These are phyloP conservation scores for Vaccinium corymbosum DNA, from an alignment of 148 eudicot species.

Conservation along the genomic window DNA sequence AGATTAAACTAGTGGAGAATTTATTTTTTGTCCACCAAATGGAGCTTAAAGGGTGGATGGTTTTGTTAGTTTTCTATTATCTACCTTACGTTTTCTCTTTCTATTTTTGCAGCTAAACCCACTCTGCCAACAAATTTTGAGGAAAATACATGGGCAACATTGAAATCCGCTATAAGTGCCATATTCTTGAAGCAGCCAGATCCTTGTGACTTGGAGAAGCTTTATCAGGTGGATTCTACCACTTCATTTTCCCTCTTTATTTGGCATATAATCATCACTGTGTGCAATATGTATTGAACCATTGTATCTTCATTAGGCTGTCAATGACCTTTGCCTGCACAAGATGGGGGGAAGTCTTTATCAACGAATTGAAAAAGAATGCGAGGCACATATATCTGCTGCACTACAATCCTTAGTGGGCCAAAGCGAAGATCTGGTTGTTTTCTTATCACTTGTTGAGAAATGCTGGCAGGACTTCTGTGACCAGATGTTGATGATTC, in stretches of 20 bases:
- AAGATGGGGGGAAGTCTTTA: conserved; percentile 94
- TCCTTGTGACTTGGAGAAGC: conserved; percentile 89
- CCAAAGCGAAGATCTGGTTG: conserved; percentile 88
- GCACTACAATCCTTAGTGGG: conserved; percentile 75
- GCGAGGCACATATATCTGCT: conserved; percentile 77
- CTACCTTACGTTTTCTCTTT: conserved; percentile 5
- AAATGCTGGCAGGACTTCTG: conserved; percentile 98
- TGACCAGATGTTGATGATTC: conserved; percentile 95
- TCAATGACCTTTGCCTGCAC: conserved; percentile 85
- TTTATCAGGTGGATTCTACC: conserved; percentile 59
- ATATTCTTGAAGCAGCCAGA: conserved; percentile 86
- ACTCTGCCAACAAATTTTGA: conserved; percentile 77
- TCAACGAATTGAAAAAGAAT: conserved; percentile 78
- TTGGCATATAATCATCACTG: neutral
- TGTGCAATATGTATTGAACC: conserved; percentile 3
- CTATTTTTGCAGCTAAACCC: conserved; percentile 62
- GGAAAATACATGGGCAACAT: conserved; percentile 87
- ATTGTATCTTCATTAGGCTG: conserved; percentile 52
- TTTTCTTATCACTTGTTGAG: conserved; percentile 84
- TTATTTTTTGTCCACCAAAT: neutral
- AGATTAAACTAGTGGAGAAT: neutral
- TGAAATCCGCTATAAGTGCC: conserved; percentile 85
- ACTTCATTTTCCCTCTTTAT: neutral
- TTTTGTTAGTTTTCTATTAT: neutral
- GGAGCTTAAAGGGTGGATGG: neutral